Base-by-base conservation (phyloP, 2,329 filamentous ascomycete species). In the Verticillium nubilum region DNA sequence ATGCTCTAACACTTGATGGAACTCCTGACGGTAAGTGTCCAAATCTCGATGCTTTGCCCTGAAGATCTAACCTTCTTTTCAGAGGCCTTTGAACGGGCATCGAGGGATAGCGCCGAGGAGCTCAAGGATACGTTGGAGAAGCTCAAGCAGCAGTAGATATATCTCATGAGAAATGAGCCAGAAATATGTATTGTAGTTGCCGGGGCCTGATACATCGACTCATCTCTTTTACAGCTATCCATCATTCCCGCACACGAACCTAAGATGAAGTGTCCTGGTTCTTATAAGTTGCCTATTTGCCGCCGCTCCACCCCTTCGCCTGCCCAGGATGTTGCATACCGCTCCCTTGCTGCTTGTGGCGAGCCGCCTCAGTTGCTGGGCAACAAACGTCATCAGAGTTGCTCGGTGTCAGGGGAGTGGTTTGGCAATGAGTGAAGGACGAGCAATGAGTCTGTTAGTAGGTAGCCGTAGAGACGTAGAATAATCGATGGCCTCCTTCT, bases 1-100 rank as follows among this genome's bases (percentile, higher is more conserved):
- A 66, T 37, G 64, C 64, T 6, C 61, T 65, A 5, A 66, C 64
- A 29, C 64, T 65, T 23, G 60, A 65, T 42, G 64, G 63, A 61
- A 61, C 63, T 29, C 59, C 61, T 13, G 64, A 64, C 58, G 64
- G 63, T 64, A 3, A 63, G 62, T 65, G 60, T 50, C 23, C 5
- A 15, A 56, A 47, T 37, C 25, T 26, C 33, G 25, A 17, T 56
- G 33, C 33, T 56, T 31, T 56, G 25, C 31, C 31, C 29, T 56
- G 25, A 56, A 37, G 28, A 25, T 27, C 17, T 23, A 56, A 54
- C 10, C n/a, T 5, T 56, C 33, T 53, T 56, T 29, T 57, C 19
- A 66, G 61, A 64, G 26, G 26, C 12, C 17, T 65, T 66, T 59
- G 63, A 66, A 59, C 61, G 59, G 53, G 33, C 33, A 55, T 62